phyloP scores from a whole-genome alignment of 148 eudicot genomes.

The Agrostemma githago region DNA sequence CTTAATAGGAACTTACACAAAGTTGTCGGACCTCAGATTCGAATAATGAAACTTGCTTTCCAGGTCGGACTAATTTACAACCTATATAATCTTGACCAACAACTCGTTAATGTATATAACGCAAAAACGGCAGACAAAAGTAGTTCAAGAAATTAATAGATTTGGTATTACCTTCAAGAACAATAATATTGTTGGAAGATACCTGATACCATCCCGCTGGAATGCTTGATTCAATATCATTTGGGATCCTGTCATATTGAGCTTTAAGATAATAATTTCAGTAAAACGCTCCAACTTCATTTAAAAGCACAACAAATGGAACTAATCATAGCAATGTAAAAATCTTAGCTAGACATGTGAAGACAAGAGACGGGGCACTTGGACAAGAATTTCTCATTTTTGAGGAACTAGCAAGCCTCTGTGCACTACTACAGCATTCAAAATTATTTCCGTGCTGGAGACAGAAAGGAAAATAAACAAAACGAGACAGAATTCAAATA shows the following conservation, averaged over 20 bases:
- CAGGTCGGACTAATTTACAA: no score
- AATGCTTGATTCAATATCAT: conserved; percentile 64
- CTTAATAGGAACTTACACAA: no score
- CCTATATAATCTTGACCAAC: no score
- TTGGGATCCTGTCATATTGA: conserved; percentile 70
- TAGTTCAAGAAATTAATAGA: no score
- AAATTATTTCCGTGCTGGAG: neutral
- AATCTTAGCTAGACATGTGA: neutral
- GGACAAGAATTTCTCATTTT: neutral
- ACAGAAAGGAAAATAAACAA: neutral
- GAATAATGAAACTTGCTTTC: no score
- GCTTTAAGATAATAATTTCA: conserved; percentile 40
- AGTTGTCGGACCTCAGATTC: no score
- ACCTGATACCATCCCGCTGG: conserved; percentile 97
- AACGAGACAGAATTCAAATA: neutral
- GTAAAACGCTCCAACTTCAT: conserved; percentile 10
- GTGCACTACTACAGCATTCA: neutral
- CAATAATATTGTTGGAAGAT: conserved; percentile 9
- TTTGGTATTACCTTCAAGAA: no score
- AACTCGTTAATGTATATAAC: no score
- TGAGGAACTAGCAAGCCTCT: neutral
- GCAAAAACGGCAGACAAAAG: no score
- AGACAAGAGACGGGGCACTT: neutral
- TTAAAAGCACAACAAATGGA: conserved; percentile 5
- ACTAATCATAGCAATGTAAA: neutral